Conservation (phyloP, 2,329 filamentous ascomycete species). For the Bimuria novae-zelandiae region DNA sequence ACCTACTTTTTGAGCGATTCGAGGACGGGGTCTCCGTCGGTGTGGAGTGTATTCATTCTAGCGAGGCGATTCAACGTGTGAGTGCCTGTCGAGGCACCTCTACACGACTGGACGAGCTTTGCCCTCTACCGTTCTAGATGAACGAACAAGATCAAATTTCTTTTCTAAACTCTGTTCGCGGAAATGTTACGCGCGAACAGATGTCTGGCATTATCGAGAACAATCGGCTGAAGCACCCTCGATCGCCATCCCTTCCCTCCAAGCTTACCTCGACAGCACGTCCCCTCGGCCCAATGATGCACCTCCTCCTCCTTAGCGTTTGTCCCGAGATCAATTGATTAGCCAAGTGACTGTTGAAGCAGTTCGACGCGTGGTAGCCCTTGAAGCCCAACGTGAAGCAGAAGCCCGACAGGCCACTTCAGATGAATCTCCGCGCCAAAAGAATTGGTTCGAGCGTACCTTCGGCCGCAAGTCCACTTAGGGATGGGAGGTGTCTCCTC, state of each 20-base stretch:
- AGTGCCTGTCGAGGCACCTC: neutral
- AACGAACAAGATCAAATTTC: neutral
- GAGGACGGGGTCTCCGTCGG: neutral
- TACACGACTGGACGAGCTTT: neutral
- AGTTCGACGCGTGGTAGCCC: too few relatives aligned
- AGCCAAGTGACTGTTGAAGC: too few relatives aligned
- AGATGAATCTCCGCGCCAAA: too few relatives aligned
- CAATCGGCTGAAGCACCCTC: neutral
- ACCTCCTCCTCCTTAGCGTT: too few relatives aligned
- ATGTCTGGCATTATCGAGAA: neutral
- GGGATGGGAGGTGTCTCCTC: too few relatives aligned
- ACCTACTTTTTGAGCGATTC: neutral
- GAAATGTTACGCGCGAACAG: too few relatives aligned
- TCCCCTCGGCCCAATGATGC: too few relatives aligned
- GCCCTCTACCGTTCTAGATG: neutral
- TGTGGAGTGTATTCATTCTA: neutral
- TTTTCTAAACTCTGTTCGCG: neutral
- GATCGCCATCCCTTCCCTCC: neutral
- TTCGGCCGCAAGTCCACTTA: neutral
- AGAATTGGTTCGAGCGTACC: too few relatives aligned
- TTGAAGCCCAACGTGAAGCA: too few relatives aligned
- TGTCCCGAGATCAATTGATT: too few relatives aligned
- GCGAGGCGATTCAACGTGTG: neutral
- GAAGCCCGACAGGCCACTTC: too few relatives aligned
- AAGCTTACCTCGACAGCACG: neutral